phyloP scores from a whole-genome alignment of 2,329 filamentous ascomycete genomes.

The Hypoxylon sp. region DNA sequence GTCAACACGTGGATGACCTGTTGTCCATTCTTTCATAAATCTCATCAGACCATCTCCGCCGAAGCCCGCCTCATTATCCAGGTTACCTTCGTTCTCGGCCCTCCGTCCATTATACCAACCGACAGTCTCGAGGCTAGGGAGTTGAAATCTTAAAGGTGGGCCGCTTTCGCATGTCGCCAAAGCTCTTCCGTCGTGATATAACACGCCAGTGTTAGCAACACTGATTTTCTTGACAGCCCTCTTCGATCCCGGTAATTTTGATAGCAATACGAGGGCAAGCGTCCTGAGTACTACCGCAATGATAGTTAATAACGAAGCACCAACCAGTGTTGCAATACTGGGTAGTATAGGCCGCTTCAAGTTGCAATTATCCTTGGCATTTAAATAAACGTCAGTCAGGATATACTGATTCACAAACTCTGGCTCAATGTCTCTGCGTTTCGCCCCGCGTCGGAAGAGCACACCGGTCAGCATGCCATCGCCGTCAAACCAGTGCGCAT shows the following conservation, averaged over 20 bases:
- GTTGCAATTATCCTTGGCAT: constrained; percentile 62
- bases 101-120: constrained; percentile 77
- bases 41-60: constrained; percentile 69
- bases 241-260: constrained; percentile 68
- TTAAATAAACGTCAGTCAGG: constrained; percentile 75
- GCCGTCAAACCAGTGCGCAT: constrained; percentile 82
- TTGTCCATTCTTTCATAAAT: constrained; percentile 80
- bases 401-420: constrained; percentile 80
- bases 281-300: constrained; percentile 69
- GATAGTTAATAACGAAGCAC: constrained; percentile 67
- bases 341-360: constrained; percentile 73
- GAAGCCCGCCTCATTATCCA: constrained; percentile 58
- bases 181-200: constrained; percentile 78
- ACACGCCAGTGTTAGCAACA: constrained; percentile 76
- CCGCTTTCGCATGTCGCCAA: constrained; percentile 80
- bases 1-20: constrained; percentile 78
- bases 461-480: constrained; percentile 82
- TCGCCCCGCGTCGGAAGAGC: constrained; percentile 64
- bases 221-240: constrained; percentile 76
- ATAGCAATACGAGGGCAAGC: constrained; percentile 70
- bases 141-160: constrained; percentile 74
- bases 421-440: constrained; percentile 63
- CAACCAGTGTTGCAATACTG: constrained; percentile 76
- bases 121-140: constrained; percentile 76
- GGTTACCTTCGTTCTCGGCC: constrained; percentile 65